A percentile compares a stretch with the other conserved stretches of the same genome.
phyloP scores from a whole-genome alignment of 1,284 basidiomycete species.

The Paramarasmius palmivorus region DNA sequence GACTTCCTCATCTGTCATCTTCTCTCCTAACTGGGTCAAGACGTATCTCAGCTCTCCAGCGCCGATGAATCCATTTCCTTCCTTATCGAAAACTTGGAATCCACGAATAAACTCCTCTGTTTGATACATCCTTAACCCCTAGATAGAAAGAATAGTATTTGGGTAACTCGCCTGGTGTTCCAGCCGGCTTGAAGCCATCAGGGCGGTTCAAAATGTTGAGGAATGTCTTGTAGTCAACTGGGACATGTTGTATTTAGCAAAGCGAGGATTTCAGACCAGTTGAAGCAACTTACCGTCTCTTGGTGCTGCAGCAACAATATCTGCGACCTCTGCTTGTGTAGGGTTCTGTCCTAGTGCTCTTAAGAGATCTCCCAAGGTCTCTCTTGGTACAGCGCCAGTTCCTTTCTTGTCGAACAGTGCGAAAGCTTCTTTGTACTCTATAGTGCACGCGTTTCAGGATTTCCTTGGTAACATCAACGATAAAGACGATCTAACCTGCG shows the following conservation, averaged over 20 bases:
- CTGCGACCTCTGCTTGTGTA: conserved; percentile 93
- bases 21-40: conserved; percentile 94
- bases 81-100: conserved; percentile 99
- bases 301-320: conserved; percentile 75
- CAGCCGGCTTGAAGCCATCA: conserved; percentile 95
- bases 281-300: conserved; percentile 62
- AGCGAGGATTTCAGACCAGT: background rate
- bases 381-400: conserved; percentile 84
- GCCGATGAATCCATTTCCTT: conserved; percentile 95
- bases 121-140: background rate
- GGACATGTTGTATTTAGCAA: background rate
- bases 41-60: conserved; percentile 93
- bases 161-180: conserved; percentile 73
- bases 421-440: conserved; percentile 96
- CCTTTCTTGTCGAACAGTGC: conserved; percentile 98
- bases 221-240: conserved; percentile 93
- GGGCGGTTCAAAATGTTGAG: conserved; percentile 91
- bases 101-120: conserved; percentile 98
- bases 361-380: conserved; percentile 92
- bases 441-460: conserved; percentile 2
- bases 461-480: conserved; percentile 3
- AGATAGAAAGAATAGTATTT: no score
- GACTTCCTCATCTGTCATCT: conserved; percentile 97
- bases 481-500: conserved; percentile 43
- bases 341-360: conserved; percentile 97